Evolutionary conservation across 1,284 basidiomycete species (phyloP).

Genomic region (Malassezia vespertilionis): DNA sequence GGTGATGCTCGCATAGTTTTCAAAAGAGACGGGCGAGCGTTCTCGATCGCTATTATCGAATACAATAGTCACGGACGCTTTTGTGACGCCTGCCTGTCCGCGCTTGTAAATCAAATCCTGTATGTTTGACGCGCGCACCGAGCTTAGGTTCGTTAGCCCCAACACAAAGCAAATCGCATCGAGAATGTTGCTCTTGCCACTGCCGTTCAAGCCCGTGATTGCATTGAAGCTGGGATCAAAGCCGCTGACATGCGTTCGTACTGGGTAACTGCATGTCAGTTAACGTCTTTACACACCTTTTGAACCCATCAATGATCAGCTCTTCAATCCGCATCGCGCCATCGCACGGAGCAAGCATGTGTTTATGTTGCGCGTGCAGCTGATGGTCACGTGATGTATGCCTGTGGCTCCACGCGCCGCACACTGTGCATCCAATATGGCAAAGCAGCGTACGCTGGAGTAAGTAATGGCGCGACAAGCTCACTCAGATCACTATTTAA

Average conservation of each 20-base stretch:
- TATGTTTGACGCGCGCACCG: constrained; percentile 79
- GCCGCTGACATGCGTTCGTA: constrained; percentile 81
- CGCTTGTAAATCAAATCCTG: constrained; percentile 97
- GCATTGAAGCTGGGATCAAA: constrained; percentile 96
- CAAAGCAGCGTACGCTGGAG: constrained; percentile 10
- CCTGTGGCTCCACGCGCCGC: not conserved
- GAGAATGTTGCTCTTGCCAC: constrained; percentile 53
- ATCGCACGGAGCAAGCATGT: constrained; percentile 3
- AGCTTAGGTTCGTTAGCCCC: constrained; percentile 43
- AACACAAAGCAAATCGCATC: constrained; percentile 47
- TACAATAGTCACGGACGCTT: constrained; percentile 95
- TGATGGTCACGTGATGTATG: not conserved
- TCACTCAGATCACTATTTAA: constrained; percentile 5
- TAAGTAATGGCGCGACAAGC: constrained; percentile 1
- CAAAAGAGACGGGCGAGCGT: constrained; percentile 74
- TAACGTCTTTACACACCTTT: constrained; percentile 37
- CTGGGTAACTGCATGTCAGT: constrained; percentile 60
- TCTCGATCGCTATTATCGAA: constrained; percentile 94
- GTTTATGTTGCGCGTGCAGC: constrained; percentile 1
- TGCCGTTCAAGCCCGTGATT: constrained; percentile 84
- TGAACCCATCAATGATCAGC: constrained; percentile 52
- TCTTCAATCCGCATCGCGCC: constrained; percentile 48
- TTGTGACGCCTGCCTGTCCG: constrained; percentile 90
- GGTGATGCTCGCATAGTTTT: constrained; percentile 76
- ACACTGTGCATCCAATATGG: not conserved